Evolutionary conservation across 2,329 filamentous ascomycete species (phyloP), one percentile per base, ranked within the genome.

Genomic region (Xylariaceae sp.): DNA sequence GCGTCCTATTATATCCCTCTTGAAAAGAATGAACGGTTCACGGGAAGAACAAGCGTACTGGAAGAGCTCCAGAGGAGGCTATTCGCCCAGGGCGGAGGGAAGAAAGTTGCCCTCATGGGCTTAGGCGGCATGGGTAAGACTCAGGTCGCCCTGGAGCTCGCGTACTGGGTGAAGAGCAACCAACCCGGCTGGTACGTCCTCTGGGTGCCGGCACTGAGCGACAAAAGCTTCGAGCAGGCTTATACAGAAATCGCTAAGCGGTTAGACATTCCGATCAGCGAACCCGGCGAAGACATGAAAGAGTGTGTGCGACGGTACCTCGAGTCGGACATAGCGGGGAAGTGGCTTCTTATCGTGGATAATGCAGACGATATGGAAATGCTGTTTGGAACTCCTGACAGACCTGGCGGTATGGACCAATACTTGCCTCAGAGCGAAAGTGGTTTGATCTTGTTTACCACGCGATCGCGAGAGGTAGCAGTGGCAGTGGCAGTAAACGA

Each of bases 71-170:
- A 41, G 59, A 41, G 39, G 3, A 49, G n/a, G 38, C n/a, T 50
- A 22, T 57, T 50, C n/a, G 38, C n/a, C 34, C 31, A 16, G 28
- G 48, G 38, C 1, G 16, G 40, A 5, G 28, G 22, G 17, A 48
- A 31, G 14, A 50, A 36, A 28, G 18, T 58, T 17, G 66, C 69
- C 2, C 40, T 74, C 3, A 50, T 58, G 36, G 71, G 71, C 0
- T 63, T 74, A 5, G 71, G 73, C n/a, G 73, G 74, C 10, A 58
- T 71, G 2, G 73, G 73, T 6, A 76, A 76, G 54, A 72, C 73
- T 1, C 66, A 71, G 40, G 53, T 75, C 4, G 71, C 64, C 6
- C 59, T 77, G 3, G 65, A 73, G 52, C 51, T 75, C 31, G 72
- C 70, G 3, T 67, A 75, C 60, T 70, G 66, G 60, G 64, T 62